These are phyloP conservation scores for Diaporthe velutina DNA, from an alignment of 2,329 filamentous ascomycete genomes.

Conservation along the genomic window DNA sequence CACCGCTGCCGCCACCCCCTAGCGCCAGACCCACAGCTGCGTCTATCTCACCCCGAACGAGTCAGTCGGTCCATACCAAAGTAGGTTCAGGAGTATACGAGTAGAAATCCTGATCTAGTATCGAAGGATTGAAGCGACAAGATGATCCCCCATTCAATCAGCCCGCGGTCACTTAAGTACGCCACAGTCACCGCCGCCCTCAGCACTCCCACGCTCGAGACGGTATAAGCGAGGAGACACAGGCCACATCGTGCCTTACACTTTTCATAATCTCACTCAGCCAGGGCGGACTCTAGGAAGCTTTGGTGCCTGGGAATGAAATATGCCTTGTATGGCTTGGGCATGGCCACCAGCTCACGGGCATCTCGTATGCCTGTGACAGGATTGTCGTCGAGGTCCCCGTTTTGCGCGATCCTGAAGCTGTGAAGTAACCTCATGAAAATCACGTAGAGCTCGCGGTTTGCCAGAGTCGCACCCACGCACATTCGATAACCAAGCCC, in stretches of 20 bases:
- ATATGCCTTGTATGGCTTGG: constrained; percentile 2
- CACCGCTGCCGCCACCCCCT: too few relatives aligned
- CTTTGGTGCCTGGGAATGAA: background rate
- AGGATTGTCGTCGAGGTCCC: background rate
- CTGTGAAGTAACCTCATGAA: constrained; percentile 14
- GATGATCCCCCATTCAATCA: background rate
- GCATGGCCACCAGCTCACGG: constrained; percentile 4
- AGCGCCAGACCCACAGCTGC: background rate
- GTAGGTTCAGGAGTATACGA: background rate
- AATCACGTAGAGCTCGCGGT: background rate
- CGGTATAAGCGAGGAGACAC: too few relatives aligned
- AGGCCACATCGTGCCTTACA: background rate
- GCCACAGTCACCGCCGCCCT: background rate
- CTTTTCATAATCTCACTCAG: background rate
- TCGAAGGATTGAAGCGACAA: background rate
- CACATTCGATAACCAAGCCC: background rate
- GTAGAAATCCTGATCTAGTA: too few relatives aligned
- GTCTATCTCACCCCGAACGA: background rate
- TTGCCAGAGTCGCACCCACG: background rate
- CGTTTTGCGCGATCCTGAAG: background rate
- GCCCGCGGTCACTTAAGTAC: background rate
- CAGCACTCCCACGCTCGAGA: background rate
- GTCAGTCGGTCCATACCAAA: background rate
- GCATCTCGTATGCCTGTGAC: background rate
- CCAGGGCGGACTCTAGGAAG: background rate